Evolutionary conservation across 176 grass and related monocot genomes (phyloP), one percentile per base, ranked within the genome.

Genomic region (Saccharum officinarum): DNA sequence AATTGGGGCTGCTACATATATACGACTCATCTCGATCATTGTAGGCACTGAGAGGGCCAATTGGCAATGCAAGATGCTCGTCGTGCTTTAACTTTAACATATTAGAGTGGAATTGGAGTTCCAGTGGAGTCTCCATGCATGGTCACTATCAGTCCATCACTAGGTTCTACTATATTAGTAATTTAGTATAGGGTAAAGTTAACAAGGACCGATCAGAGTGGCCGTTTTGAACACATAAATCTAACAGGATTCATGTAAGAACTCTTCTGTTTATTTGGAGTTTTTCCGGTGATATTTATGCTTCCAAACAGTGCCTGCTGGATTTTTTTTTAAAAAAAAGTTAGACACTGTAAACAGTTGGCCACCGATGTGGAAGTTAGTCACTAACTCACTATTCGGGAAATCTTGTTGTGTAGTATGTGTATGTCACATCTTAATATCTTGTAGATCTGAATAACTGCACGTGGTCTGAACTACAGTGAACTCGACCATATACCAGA

Each of bases 1-100:
- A 33, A 39, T 13, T 74, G 30, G 28, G 49, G 60, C 52, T 50
- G 41, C 54, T 47, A 20, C 26, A 54, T 23, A n/a, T 1, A 62
- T 47, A 36, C 46, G 20, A 77, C 25, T 66, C 44, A 78, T 77
- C 74, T 72, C 7, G 67, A 86, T 83, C 15, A 20, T 63, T 52
- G 23, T 13, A 31, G 57, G 36, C 20, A 31, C 78, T 36, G 20
- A 71, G 15, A 17, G 13, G 52, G 26, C 44, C 15, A 60, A 59
- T 52, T 50, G 34, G 41, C n/a, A n/a, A n/a, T n/a, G n/a, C n/a
- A 46, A 62, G 44, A 74, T 75, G 28, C 14, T 63, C 6, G 28
- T 46, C 33, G 33, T 34, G 33, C 33, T 34, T 34, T 34, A 34
- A 34, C 33, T 34, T 34, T 34, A 34, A 34, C 33, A 34, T 34